phyloP scores from a whole-genome alignment of 139 green algal genomes.

The Volvox africanus region DNA sequence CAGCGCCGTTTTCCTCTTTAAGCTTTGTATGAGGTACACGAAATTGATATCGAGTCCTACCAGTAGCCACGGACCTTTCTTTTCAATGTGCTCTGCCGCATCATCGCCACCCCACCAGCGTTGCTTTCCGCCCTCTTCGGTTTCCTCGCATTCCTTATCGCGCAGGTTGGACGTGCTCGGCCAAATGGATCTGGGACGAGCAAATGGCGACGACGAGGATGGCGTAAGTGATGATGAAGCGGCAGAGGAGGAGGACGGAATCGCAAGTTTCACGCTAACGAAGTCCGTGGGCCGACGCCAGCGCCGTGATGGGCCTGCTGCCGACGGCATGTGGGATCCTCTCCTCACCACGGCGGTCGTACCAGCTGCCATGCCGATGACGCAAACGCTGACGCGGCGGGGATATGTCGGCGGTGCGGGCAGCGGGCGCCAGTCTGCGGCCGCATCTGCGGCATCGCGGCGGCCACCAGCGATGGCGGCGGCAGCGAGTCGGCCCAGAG shows the following conservation, averaged over 20 bases:
- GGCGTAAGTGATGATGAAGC: background rate
- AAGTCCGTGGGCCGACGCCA: background rate
- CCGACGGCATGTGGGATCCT: conserved; percentile 10
- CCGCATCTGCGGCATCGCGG: background rate
- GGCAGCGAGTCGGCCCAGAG: background rate
- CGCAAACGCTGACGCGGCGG: background rate
- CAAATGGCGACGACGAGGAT: conserved; percentile 1
- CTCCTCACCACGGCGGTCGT: background rate
- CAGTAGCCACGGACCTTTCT: no score
- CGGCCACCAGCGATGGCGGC: background rate
- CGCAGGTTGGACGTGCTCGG: conserved; percentile 24
- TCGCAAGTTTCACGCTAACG: background rate
- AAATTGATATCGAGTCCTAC: no score
- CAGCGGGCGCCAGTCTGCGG: no score
- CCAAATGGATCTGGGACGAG: conserved; percentile 1
- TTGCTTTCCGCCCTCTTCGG: background rate
- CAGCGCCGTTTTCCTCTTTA: no score
- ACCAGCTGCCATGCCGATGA: background rate
- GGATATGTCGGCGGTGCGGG: background rate
- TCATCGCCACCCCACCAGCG: no score
- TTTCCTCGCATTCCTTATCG: background rate
- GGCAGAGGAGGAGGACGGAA: background rate
- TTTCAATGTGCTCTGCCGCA: no score
- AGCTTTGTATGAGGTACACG: no score
- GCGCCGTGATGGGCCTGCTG: background rate